These are phyloP conservation scores for Aureobasidium mangrovei DNA, from an alignment of 2,329 filamentous ascomycete species.

Conservation along the genomic window DNA sequence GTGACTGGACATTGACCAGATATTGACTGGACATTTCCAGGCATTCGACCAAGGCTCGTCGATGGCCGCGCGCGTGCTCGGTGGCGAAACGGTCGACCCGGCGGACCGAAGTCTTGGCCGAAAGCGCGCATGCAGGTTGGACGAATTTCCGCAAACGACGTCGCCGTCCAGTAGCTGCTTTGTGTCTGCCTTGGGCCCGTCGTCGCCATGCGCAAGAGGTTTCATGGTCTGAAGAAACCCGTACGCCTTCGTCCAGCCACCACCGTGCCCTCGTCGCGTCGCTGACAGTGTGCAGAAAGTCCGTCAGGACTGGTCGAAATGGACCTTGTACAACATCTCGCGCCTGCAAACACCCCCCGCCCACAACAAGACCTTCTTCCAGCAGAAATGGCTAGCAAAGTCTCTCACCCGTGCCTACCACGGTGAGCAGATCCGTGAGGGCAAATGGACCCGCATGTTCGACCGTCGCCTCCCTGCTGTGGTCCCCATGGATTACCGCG, in stretches of 20 bases:
- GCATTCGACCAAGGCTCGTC: not conserved
- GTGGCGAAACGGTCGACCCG: not conserved
- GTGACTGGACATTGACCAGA: no score
- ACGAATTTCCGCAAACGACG: slow-evolving; percentile 8
- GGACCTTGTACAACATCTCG: slow-evolving; percentile 84
- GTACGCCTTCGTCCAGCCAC: not conserved
- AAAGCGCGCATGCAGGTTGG: not conserved
- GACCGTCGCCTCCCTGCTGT: slow-evolving; percentile 70
- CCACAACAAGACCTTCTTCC: slow-evolving; percentile 66
- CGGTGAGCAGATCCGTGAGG: slow-evolving; percentile 87
- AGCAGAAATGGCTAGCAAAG: slow-evolving; percentile 97
- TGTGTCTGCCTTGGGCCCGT: not conserved
- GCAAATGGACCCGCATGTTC: slow-evolving; percentile 93
- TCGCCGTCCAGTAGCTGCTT: not conserved
- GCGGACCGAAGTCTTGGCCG: slow-evolving; percentile 9
- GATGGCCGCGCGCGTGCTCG: not conserved
- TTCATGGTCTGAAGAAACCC: slow-evolving; percentile 15
- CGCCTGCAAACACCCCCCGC: slow-evolving; percentile 42
- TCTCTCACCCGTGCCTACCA: slow-evolving; percentile 77
- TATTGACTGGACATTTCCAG: no score
- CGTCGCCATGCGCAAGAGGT: slow-evolving; percentile 15
- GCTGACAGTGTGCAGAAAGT: slow-evolving; percentile 56
- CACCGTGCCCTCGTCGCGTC: not conserved
- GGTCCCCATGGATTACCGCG: slow-evolving; percentile 71
- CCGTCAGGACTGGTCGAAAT: slow-evolving; percentile 94